Base-by-base conservation (phyloP, 495 filamentous ascomycete genomes). In the Penicillium flavigenum region DNA sequence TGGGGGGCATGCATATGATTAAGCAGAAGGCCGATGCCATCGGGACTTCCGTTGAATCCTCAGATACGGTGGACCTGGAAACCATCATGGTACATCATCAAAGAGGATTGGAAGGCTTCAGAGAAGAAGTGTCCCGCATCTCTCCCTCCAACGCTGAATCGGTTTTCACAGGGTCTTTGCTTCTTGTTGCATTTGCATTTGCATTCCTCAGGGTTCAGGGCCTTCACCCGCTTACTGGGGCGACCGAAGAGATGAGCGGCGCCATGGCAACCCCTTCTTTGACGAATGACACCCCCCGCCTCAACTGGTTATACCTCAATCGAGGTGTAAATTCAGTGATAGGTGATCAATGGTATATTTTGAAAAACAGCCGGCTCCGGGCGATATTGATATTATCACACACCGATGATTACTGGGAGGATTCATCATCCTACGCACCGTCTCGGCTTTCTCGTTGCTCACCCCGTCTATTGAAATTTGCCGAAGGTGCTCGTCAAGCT, bases 41-140 rank as follows among this genome's bases (percentile, higher is more conserved):
- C 16, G 3, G 1, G 17, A 5, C 32, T 36, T 3, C 3, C 9
- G 39, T 17, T 41, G 43, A 54, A 36, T 14, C 19, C 9, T 45
- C 32, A 36, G 57, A 53, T 41, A 48, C 22, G 11, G 43, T 59
- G 45, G 48, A 60, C 32, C 48, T 62, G 22, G 22, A 19, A 20
- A 27, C 11, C 2, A 22, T 63, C 4, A 51, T 63, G 20, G 49
- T 52, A 39, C 60, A 59, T 41, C 56, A 63, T 56, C 60, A 63
- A 52, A 49, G 39, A 48, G 60, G 60, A 7, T 31, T 63, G 20
- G n/a, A 48, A 26, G 52, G 56, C 16, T 51, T 63, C 2, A 46
- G 46, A 41, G 24, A 51, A 24, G 56, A 49, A 10, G 38, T 63
- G 27, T 46, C 36, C 22, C 11, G n/a, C 10, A 34, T 17, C 9